These are phyloP conservation scores for Zymoseptoria pseudotritici DNA, from an alignment of 2,329 filamentous ascomycete species.

Conservation along the genomic window DNA sequence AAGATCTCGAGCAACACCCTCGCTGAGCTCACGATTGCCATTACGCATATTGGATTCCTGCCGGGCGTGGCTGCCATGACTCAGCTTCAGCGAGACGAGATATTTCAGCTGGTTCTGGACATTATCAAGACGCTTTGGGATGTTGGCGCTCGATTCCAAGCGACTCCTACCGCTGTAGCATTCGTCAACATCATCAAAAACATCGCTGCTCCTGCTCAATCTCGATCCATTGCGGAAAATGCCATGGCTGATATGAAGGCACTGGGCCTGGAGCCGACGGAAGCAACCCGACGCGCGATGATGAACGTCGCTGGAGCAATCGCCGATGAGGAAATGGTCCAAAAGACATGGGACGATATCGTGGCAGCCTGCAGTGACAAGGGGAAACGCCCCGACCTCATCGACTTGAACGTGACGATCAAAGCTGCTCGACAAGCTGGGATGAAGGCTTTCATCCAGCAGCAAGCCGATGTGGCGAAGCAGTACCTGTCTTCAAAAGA, in stretches of 20 bases:
- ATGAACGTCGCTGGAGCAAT: conserved; percentile 29
- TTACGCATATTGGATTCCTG: conserved; percentile 25
- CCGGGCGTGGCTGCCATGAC: conserved; percentile 13
- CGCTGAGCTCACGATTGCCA: conserved; percentile 31
- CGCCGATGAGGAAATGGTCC: conserved; percentile 22
- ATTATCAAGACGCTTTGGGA: conserved; percentile 24
- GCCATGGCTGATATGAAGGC: conserved; percentile 25
- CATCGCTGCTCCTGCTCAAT: conserved; percentile 26
- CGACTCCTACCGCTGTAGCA: conserved; percentile 22
- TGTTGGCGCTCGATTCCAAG: conserved; percentile 23
- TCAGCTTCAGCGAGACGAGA: conserved; percentile 11
- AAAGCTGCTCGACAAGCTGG: conserved; percentile 18
- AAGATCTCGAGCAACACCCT: conserved; percentile 31
- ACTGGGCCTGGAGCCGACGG: conserved; percentile 22
- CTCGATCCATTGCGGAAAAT: conserved; percentile 23
- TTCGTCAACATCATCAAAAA: conserved; percentile 35
- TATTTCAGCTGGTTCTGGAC: conserved; percentile 20
- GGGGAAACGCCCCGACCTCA: conserved; percentile 11
- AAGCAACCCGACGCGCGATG: conserved; percentile 30
- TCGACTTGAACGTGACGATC: conserved; percentile 24
- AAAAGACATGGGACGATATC: conserved; percentile 27
- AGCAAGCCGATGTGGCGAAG: conserved; percentile 12
- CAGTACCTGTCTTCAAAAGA: conserved; percentile 4
- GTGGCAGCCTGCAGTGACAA: conserved; percentile 10
- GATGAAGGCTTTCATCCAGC: conserved; percentile 15